phyloP scores from a whole-genome alignment of 1,284 basidiomycete genomes.

The Phylloporus sp. region DNA sequence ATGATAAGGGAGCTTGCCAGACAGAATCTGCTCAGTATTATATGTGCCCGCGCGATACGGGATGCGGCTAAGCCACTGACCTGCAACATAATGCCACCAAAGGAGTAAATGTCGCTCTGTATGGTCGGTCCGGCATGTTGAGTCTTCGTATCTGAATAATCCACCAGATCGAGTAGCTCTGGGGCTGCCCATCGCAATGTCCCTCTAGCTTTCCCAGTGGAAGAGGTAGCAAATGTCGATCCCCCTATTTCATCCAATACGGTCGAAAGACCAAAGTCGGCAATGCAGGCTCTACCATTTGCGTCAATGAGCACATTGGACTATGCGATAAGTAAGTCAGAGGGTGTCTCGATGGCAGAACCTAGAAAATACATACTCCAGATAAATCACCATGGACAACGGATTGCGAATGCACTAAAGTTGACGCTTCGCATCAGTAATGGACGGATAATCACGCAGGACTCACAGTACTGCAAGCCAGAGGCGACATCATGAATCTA shows the following conservation, averaged over 20 bases:
- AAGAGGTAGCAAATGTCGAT: background rate
- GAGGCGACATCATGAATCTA: slow-evolving; percentile 12
- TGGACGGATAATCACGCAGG: background rate
- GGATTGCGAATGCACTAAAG: slow-evolving; percentile 13
- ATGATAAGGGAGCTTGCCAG: slow-evolving; percentile 22
- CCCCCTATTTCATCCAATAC: slow-evolving; percentile 11
- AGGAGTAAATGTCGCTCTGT: slow-evolving; percentile 18
- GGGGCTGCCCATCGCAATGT: slow-evolving; percentile 5
- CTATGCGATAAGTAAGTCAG: slow-evolving; percentile 4
- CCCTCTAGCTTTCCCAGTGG: background rate
- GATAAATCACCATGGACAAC: slow-evolving; percentile 18
- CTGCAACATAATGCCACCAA: slow-evolving; percentile 24
- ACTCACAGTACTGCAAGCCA: slow-evolving; percentile 16
- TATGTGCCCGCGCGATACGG: background rate
- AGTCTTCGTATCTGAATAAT: background rate
- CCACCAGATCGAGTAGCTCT: slow-evolving; percentile 9
- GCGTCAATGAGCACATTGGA: slow-evolving; percentile 18
- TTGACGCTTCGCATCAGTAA: background rate
- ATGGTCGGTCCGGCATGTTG: slow-evolving; percentile 1
- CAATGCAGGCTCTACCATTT: slow-evolving; percentile 13
- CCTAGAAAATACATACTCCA: slow-evolving; percentile 2
- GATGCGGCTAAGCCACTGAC: slow-evolving; percentile 5
- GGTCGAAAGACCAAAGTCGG: slow-evolving; percentile 20
- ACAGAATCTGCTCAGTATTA: slow-evolving; percentile 14
- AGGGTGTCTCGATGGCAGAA: background rate